Evolutionary conservation across 331 rosid genomes (phyloP), one percentile per base, ranked within the genome.

Genomic region (Dryas integrifolia): DNA sequence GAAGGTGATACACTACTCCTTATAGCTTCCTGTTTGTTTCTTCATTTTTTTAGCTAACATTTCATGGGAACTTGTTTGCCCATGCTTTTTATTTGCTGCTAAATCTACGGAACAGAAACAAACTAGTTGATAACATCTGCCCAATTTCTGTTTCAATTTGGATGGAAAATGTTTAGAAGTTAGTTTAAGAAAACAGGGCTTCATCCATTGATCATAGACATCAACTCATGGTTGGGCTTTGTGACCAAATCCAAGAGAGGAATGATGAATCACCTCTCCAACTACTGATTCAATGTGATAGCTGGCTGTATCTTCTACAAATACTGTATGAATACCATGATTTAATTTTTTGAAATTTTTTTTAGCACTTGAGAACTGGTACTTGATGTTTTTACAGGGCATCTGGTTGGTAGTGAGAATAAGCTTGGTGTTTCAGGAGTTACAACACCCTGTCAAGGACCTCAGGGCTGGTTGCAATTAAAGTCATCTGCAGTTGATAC

Each of bases 1-100:
- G 83, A 83, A 91, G 91, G 92, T 93, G 86, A 82, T 81, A 44
- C 21, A 18, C 49, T 59, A 43, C 81, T 73, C 73, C 48, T 85
- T 46, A 67, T 14, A 57, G 21, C 41, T 52, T 59, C 38, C 76
- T 49, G 61, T 77, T 66, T 9, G n/a, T 77, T 49, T 38, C 41
- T 4, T 14, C 18, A 56, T 50, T 63, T 38, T 24, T 72, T 55
- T 53, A 70, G 71, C 55, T 48, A 3, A 58, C 18, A 52, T 21
- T 60, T 58, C 15, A 35, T 46, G 13, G 47, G 66, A 65, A 43
- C 12, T 43, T 58, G 11, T 73, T 45, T 52, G 9, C 12, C 41
- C 16, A 0, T 40, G 70, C 51, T 63, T 44, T 40, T 5, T 47
- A 24, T 66, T 65, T 55, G 69, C 72, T 47, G 61, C 46, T 38